Conservation (phyloP, 2,329 filamentous ascomycete genomes). For the Fusarium mundagurra region DNA sequence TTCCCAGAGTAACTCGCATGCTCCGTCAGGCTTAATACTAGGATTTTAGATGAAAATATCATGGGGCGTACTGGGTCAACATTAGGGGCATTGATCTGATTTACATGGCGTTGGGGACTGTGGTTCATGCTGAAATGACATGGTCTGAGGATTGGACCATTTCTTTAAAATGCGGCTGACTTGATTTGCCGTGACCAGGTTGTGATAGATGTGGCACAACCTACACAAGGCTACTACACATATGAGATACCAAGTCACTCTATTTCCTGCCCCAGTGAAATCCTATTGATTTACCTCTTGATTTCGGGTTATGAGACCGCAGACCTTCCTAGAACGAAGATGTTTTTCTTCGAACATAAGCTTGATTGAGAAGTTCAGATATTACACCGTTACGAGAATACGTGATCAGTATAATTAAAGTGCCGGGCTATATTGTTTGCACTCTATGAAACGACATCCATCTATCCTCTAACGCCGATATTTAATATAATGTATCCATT, state of each 20-base stretch:
- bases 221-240: background rate
- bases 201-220: background rate
- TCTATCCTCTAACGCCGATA: slow-evolving; percentile 29
- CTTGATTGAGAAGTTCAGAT: background rate
- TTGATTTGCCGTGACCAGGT: background rate
- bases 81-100: slow-evolving; percentile 1
- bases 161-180: background rate
- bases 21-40: background rate
- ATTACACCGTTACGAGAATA: background rate
- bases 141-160: background rate
- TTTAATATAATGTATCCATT: slow-evolving; percentile 4
- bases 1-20: slow-evolving; percentile 44
- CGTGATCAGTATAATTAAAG: background rate
- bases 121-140: slow-evolving; percentile 12
- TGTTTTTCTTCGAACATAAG: background rate
- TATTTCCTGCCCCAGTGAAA: background rate
- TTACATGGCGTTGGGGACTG: slow-evolving; percentile 37
- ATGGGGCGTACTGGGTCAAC: slow-evolving; percentile 34
- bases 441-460: slow-evolving; percentile 6
- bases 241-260: background rate
- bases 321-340: too few relatives aligned
- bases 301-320: background rate
- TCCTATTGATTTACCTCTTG: background rate
- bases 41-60: slow-evolving; percentile 11
- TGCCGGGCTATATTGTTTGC: slow-evolving; percentile 14